Evolutionary conservation across 257 asterid genomes (phyloP), one percentile per base, ranked within the genome.

Genomic region (Solanum sitiens): DNA sequence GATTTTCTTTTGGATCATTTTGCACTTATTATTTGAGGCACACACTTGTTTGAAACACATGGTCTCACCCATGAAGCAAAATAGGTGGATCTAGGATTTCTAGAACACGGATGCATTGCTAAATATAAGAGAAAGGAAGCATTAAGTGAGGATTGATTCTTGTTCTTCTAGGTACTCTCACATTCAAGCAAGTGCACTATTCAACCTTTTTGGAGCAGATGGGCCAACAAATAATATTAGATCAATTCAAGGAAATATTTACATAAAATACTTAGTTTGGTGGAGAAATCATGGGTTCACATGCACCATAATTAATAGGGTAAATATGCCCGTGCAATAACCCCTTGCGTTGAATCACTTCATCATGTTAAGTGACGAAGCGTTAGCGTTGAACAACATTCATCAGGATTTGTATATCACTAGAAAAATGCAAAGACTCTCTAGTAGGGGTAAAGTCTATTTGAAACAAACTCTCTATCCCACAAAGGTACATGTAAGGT

Each of bases 401-500:
- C 1, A 1, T 50, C 6, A 8, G 21, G 61, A 50, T 50, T 50
- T 15, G 21, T 50, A 0, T 15, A 15, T 50, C 61, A 50, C 61
- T 50, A 50, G 0, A 50, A 50, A 50, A 50, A 50, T 50, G 21
- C 6, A 50, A 15, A 5, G 61, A 50, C 61, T 15, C 61, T 50
- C 0, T 15, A 50, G 61, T 50, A 50, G 61, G 61, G 61, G 61
- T 50, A 50, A 50, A 15, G 61, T 50, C 61, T 50, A 50, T 5
- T 2, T 0, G 61, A 50, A 50, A 50, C 21, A 50, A 2, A 15
- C 8, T 50, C 61, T 50, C 61, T 50, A 50, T 8, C 21, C 61
- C 21, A 2, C 0, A 15, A 50, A 50, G 3, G 9, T 50, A 15
- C 1, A 0, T 0, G 21, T 50, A 0, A 0, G 61, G 61, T 50